Conservation (phyloP, 257 asterid species). For the Thymus mandschuricus region DNA sequence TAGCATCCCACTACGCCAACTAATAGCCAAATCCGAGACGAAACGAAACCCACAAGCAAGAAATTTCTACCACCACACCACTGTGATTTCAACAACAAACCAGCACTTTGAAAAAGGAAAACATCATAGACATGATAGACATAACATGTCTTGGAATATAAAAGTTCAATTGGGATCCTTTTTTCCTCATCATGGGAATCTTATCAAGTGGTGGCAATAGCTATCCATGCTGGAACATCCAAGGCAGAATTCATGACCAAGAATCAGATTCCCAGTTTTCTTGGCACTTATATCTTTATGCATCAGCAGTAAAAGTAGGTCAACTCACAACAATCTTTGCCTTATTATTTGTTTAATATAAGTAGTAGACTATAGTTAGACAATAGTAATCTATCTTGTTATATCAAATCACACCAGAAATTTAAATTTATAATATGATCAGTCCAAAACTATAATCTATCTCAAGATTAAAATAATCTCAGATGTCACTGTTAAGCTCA, state of each 20-base stretch:
- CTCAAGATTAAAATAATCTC: slow-evolving; percentile 1
- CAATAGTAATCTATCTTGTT: not conserved
- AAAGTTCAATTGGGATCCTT: slow-evolving; percentile 4
- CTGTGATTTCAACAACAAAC: not conserved
- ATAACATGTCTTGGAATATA: not conserved
- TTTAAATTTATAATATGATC: no score
- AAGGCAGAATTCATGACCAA: not conserved
- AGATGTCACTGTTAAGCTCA: not conserved
- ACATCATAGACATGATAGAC: slow-evolving; percentile 3
- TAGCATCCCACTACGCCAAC: slow-evolving; percentile 9
- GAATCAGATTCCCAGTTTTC: slow-evolving; percentile 23
- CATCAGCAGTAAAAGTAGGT: slow-evolving; percentile 3
- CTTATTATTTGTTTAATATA: not conserved
- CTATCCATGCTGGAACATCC: slow-evolving; percentile 12
- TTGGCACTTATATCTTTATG: not conserved
- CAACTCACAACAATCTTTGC: not conserved
- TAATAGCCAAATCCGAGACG: not conserved
- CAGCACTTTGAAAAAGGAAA: not conserved
- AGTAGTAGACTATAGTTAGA: not conserved
- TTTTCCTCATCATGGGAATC: slow-evolving; percentile 1
- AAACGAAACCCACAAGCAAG: not conserved
- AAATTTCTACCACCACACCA: not conserved
- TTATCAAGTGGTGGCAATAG: slow-evolving; percentile 30
- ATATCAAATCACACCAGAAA: no score
- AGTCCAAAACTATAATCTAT: not conserved